A percentile compares a stretch with the other conserved stretches of the same genome.
These are phyloP conservation scores for Amanita pseudoporphyria DNA, from an alignment of 768 basidiomycete species.

Conservation along the genomic window DNA sequence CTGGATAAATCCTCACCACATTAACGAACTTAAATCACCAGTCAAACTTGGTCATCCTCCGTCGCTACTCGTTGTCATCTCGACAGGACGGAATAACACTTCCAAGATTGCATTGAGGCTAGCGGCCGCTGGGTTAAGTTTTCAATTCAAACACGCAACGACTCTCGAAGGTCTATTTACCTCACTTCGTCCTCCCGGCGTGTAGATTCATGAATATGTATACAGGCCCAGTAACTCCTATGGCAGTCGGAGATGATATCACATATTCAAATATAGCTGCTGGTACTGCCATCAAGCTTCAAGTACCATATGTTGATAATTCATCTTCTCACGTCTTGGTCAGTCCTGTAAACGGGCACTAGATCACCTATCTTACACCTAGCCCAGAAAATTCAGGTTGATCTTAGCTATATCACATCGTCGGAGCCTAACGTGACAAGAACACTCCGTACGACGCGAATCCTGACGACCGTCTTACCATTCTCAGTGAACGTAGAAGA, in stretches of 20 bases:
- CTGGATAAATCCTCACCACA: not conserved
- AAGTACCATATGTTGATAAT: constrained; percentile 59
- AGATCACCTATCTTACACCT: constrained; percentile 1
- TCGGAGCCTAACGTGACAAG: constrained; percentile 44
- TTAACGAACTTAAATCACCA: constrained; percentile 18
- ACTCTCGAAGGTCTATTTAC: constrained; percentile 24
- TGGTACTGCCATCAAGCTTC: constrained; percentile 35
- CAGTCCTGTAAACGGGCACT: constrained; percentile 14
- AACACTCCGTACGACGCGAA: constrained; percentile 40
- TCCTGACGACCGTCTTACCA: constrained; percentile 64
- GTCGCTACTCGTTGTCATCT: constrained; percentile 44
- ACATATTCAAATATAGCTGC: constrained; percentile 37
- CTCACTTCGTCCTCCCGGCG: not conserved
- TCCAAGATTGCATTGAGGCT: constrained; percentile 43
- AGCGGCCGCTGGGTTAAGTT: constrained; percentile 42
- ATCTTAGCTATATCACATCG: constrained; percentile 58
- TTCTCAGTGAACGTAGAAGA: constrained; percentile 94
- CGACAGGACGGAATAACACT: constrained; percentile 63
- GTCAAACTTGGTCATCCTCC: constrained; percentile 59
- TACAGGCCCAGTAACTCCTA: constrained; percentile 18
- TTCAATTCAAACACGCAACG: constrained; percentile 34
- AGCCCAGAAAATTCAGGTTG: constrained; percentile 57
- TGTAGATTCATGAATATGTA: constrained; percentile 3
- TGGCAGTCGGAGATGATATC: constrained; percentile 33
- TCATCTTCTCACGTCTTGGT: constrained; percentile 56